phyloP scores from a whole-genome alignment of 176 grass and related monocot species.

The Carex kokanica region DNA sequence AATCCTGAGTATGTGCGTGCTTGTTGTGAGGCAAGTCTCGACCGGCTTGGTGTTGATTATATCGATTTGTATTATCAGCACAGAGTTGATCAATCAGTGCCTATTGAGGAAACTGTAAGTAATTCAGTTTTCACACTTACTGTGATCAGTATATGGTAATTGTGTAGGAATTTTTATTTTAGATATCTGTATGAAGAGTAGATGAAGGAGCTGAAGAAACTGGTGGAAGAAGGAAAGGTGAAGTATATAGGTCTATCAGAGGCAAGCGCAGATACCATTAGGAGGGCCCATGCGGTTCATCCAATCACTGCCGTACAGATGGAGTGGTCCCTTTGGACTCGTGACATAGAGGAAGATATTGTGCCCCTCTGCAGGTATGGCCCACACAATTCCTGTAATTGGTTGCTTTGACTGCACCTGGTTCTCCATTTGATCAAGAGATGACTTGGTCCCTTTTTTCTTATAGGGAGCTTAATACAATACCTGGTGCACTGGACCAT shows the following conservation, averaged over 20 bases:
- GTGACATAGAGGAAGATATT: constrained; percentile 72
- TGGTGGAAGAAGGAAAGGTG: constrained; percentile 70
- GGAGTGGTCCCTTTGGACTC: constrained; percentile 80
- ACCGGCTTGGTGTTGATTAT: constrained; percentile 57
- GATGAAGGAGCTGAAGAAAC: constrained; percentile 70
- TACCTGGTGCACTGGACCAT: too few relatives aligned
- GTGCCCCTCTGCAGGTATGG: constrained; percentile 77
- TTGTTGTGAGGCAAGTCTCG: constrained; percentile 57
- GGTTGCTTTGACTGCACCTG: background rate
- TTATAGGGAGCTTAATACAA: constrained; percentile 72
- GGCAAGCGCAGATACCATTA: constrained; percentile 60
- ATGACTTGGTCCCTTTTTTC: background rate
- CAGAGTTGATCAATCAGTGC: constrained; percentile 61
- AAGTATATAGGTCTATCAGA: constrained; percentile 78
- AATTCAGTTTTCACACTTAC: constrained; percentile 14
- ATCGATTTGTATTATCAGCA: constrained; percentile 89
- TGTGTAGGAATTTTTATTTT: background rate
- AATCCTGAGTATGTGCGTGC: constrained; percentile 52
- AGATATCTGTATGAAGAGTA: constrained; percentile 24
- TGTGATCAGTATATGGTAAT: background rate
- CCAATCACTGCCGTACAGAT: constrained; percentile 66
- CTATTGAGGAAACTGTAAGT: constrained; percentile 84
- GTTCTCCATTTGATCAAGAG: constrained; percentile 2
- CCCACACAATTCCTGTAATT: background rate
- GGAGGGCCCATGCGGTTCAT: constrained; percentile 68